phyloP scores from a whole-genome alignment of 768 basidiomycete species.

The Mycena sanguinolenta region DNA sequence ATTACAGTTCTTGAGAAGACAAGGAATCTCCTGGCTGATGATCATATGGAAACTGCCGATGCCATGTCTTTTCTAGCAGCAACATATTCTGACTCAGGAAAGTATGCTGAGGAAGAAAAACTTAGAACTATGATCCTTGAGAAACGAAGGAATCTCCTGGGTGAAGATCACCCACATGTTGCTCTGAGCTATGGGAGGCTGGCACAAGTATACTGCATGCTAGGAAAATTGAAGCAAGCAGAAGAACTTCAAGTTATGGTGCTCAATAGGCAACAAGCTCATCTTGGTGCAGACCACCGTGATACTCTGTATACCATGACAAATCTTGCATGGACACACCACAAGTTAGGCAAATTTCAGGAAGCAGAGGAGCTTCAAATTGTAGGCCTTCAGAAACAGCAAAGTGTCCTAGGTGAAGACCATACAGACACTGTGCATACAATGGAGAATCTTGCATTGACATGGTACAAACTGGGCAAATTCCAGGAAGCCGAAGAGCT shows the following conservation, averaged over 20 bases:
- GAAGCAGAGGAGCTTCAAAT: neutral
- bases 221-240: neutral
- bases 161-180: neutral
- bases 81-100: neutral
- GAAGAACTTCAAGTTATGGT: neutral
- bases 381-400: neutral
- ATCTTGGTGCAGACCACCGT: neutral
- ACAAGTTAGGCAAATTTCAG: neutral
- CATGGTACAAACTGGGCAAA: too few species aligned
- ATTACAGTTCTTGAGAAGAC: too few species aligned
- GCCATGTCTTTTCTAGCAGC: neutral
- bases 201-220: neutral
- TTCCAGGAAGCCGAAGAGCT: too few species aligned
- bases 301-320: neutral
- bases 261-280: neutral
- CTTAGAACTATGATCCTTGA: neutral
- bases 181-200: neutral
- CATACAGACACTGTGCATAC: too few species aligned
- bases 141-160: neutral
- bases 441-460: too few species aligned
- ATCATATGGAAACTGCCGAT: neutral
- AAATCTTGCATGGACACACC: too few species aligned
- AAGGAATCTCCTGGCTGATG: neutral
- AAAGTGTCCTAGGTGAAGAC: too few species aligned
- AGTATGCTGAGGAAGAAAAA: neutral